Evolutionary conservation across 2,329 filamentous ascomycete species (phyloP).

Genomic region (Bipolaris oryzae): DNA sequence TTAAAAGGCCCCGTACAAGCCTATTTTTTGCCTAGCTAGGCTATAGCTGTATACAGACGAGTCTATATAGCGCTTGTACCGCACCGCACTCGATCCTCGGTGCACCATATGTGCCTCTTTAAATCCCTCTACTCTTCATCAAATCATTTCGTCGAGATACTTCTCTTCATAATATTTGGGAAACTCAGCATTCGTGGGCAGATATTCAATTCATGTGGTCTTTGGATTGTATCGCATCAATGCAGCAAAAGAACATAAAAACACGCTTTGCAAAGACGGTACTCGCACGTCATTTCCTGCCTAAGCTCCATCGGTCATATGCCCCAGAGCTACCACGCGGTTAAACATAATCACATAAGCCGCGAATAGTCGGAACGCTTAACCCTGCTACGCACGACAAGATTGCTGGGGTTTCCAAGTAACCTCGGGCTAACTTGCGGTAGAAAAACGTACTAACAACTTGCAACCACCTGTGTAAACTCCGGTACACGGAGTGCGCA

Average conservation of each 20-base stretch:
- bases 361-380: not conserved
- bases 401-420: not conserved
- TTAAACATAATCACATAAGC: not conserved
- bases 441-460: not conserved
- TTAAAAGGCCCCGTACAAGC: too few species aligned
- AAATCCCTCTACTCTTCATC: too few species aligned
- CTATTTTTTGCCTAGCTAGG: too few species aligned
- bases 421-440: not conserved
- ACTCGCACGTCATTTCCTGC: not conserved
- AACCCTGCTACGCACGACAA: not conserved
- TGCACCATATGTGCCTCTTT: too few species aligned
- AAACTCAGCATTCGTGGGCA: too few species aligned
- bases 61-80: too few species aligned
- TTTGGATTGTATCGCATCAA: not conserved
- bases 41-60: too few species aligned
- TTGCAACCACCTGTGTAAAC: not conserved
- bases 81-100: too few species aligned
- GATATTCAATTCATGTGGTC: not conserved
- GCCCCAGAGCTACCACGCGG: not conserved
- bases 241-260: not conserved
- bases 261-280: not conserved
- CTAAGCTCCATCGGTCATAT: not conserved
- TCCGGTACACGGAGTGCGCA: not conserved
- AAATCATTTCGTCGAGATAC: too few species aligned
- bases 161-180: too few species aligned